Base-by-base conservation (phyloP, 108 stramenopile species). In the Nitzschia sp. region DNA sequence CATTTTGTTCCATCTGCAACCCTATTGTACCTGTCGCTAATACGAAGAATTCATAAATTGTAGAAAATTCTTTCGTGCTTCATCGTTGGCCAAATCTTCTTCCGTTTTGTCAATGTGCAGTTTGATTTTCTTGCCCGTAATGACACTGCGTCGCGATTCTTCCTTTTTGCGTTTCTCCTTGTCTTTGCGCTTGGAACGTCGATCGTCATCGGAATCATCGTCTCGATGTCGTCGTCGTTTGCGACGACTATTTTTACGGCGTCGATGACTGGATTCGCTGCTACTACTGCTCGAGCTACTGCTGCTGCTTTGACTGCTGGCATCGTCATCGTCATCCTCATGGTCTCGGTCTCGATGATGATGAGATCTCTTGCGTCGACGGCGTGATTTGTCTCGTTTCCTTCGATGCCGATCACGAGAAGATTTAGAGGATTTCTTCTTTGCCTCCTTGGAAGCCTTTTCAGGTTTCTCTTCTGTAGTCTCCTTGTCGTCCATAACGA, bases 21-120 rank as follows among this genome's bases (percentile, higher is more conserved):
- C 29, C 29, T 34, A 5, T 1, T 34, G 29, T 34, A 5, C 5
- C 29, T 34, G 29, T 34, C 29, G 29, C 17, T 48, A 48, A 48
- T 56, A 70, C 38, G 86, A 87, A 29, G 86, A 83, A 69, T 93
- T 93, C 92, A 93, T 93, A 61, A 88, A 93, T 57, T 83, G 78
- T 60, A 93, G 64, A 7, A 88, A 58, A 15, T 88, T 79, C 54
- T 93, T 86, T 24, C 92, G 70, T 10, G 86, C 87, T 53, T 80
- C 76, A 53, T 93, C 92, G 10, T 86, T 53, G 15, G 88, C 86
- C 46, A 90, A 44, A 83, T 93, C 92, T 54, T 93, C 88, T 20
- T 83, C 83, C 17, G 80, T 73, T 67, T 93, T 93, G 15, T 90
- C 86, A 67, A 93, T 87, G 48, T 90, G 85, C 82, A 93, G 77